Base-by-base conservation (phyloP, 306 rosid genomes). In the Castanea mollissima region DNA sequence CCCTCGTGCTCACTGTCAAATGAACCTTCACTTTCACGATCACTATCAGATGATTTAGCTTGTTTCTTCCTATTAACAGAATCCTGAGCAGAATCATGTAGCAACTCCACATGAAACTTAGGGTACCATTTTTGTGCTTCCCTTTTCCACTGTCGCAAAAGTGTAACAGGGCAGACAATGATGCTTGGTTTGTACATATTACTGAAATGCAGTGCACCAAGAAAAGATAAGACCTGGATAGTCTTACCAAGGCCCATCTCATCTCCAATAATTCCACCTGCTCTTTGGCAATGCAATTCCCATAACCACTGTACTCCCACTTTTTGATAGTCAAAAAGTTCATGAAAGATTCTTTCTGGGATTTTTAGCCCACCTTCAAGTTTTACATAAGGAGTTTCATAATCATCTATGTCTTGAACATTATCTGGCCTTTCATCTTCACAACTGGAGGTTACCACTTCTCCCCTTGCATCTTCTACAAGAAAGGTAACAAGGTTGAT, bases 201-300 rank as follows among this genome's bases (percentile, higher is more conserved):
- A 88, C 99, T 95, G 69, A 90, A 92, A 91, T 92, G 98, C 90
- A 95, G 78, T 52, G 97, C 91, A 84, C 94, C 98, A 52, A 95
- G 97, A 84, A 92, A 95, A 59, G 99, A 87, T 79, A 92, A 84
- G 75, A 95, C 89, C 87, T 95, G 99, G 84, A 95, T 86, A 71
- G 99, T 95, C 88, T 95, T 95, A 62, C 98, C 99, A 64, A 95
- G 98, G 78, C 99, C 99, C 99, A 95, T 95, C 91, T 95, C 99
- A 80, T 95, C 99, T 69, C 99, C 98, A 69, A 95, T 92, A 85
- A 95, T 95, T 83, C 99, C 99, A 78, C 99, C 99, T 51, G 98
- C 94, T 80, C 86, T 90, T 83, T 95, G 99, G 92, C 99, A 92
- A 87, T 95, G 99, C 87, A 95, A 80, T 87, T 95, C 99, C 99